These are phyloP conservation scores for Metschnikowia baotianmanensis DNA, from an alignment of 805 yeast genomes.

Conservation along the genomic window DNA sequence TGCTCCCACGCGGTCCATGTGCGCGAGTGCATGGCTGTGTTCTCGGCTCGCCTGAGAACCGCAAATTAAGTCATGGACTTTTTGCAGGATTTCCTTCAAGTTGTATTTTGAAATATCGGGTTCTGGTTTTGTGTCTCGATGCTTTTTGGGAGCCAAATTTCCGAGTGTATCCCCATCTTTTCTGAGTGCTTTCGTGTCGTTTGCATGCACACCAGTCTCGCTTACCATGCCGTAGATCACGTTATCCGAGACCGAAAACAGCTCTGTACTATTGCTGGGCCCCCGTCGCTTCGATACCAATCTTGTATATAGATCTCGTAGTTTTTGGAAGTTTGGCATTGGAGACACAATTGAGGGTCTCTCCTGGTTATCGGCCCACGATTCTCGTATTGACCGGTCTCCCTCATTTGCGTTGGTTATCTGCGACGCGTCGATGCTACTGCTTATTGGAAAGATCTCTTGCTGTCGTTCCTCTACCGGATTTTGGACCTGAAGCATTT, in stretches of 20 bases:
- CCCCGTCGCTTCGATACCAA: neutral
- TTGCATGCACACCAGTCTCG: constrained; percentile 11
- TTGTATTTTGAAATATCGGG: neutral
- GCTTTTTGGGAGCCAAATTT: neutral
- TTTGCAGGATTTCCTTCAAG: constrained; percentile 29
- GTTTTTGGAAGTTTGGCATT: neutral
- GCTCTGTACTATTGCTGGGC: neutral
- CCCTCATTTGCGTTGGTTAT: neutral
- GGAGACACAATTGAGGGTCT: neutral
- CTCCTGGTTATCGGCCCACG: neutral
- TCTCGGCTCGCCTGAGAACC: neutral
- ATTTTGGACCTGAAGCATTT: neutral
- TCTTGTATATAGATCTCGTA: constrained; percentile 3
- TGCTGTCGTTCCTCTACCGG: neutral
- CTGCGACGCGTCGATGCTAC: constrained; percentile 3
- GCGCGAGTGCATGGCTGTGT: constrained; percentile 13
- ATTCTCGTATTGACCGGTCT: neutral
- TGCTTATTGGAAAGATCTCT: neutral
- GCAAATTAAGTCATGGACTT: constrained; percentile 26
- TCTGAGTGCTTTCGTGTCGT: neutral
- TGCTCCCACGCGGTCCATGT: constrained; percentile 1
- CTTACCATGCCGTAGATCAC: constrained; percentile 27
- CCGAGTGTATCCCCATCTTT: neutral
- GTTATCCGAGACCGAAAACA: constrained; percentile 5
- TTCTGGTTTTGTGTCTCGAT: neutral